These are phyloP conservation scores for Zopfia rhizophila DNA, from an alignment of 2,329 filamentous ascomycete species.

Conservation along the genomic window DNA sequence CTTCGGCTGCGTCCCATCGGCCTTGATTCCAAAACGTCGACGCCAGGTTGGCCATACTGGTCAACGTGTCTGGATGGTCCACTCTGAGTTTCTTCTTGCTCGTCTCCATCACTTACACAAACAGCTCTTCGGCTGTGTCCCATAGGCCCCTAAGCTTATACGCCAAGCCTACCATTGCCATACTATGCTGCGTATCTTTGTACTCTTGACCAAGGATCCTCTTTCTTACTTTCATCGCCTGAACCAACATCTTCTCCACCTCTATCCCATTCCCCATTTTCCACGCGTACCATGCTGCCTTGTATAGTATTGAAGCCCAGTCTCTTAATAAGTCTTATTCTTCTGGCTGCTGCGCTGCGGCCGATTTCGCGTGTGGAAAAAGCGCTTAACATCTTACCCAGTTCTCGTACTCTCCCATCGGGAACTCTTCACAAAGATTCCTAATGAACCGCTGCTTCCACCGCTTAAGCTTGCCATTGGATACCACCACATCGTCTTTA, in stretches of 20 bases:
- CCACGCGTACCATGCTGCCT: slow-evolving; percentile 20
- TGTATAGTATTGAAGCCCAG: slow-evolving; percentile 20
- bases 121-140: too few species aligned
- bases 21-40: too few species aligned
- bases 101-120: too few species aligned
- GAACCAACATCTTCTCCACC: slow-evolving; percentile 12
- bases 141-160: slow-evolving; percentile 2
- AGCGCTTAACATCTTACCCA: slow-evolving; percentile 42
- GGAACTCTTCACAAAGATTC: slow-evolving; percentile 39
- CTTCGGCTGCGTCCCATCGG: too few species aligned
- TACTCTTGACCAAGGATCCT: too few species aligned
- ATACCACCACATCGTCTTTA: too few species aligned
- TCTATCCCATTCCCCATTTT: slow-evolving; percentile 9
- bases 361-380: slow-evolving; percentile 38
- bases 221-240: too few species aligned
- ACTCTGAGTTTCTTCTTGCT: too few species aligned
- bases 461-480: slow-evolving; percentile 29
- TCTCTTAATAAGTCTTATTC: neutral
- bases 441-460: slow-evolving; percentile 44
- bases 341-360: slow-evolving; percentile 4
- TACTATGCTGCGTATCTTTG: too few species aligned
- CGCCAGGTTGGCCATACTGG: too few species aligned
- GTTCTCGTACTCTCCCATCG: slow-evolving; percentile 40
- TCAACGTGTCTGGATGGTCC: too few species aligned
- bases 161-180: slow-evolving; percentile 11